These are phyloP conservation scores for Saccharomycopsis phalli DNA, from an alignment of 1,139 yeast species.

Conservation along the genomic window DNA sequence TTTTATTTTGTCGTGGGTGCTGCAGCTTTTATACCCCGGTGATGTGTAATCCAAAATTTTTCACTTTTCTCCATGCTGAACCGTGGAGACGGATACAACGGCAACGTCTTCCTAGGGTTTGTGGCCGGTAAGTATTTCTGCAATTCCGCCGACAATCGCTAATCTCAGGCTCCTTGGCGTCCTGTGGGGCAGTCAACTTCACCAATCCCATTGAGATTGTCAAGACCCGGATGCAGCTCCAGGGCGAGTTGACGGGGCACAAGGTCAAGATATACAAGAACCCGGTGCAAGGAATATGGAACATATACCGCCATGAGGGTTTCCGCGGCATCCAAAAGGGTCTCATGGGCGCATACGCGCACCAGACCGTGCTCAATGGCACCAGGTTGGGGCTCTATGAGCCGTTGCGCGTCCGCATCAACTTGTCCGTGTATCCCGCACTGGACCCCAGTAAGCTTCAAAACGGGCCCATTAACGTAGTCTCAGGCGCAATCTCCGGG, in stretches of 20 bases:
- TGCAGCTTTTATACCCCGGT: neutral
- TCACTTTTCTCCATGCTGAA: neutral
- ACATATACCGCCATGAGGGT: slow-evolving; percentile 79
- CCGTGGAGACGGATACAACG: slow-evolving; percentile 1
- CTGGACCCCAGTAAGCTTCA: slow-evolving; percentile 46
- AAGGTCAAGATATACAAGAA: slow-evolving; percentile 50
- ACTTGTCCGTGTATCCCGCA: slow-evolving; percentile 47
- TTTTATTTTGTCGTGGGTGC: neutral
- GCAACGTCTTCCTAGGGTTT: slow-evolving; percentile 20
- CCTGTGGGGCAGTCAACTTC: slow-evolving; percentile 95
- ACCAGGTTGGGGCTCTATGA: slow-evolving; percentile 91
- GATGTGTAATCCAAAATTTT: neutral
- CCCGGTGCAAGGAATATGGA: slow-evolving; percentile 73
- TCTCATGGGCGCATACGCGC: slow-evolving; percentile 68
- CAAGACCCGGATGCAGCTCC: slow-evolving; percentile 92
- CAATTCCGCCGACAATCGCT: neutral
- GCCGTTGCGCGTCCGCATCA: slow-evolving; percentile 61
- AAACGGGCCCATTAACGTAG: slow-evolving; percentile 56
- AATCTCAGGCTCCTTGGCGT: slow-evolving; percentile 74
- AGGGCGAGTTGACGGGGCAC: slow-evolving; percentile 72
- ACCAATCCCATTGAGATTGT: slow-evolving; percentile 93
- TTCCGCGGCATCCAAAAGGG: slow-evolving; percentile 85
- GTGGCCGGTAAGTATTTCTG: slow-evolving; percentile 11
- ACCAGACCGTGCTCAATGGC: slow-evolving; percentile 87
- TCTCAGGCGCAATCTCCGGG: slow-evolving; percentile 79